These are phyloP conservation scores for Cinchona pubescens DNA, from an alignment of 257 asterid genomes.

Conservation along the genomic window DNA sequence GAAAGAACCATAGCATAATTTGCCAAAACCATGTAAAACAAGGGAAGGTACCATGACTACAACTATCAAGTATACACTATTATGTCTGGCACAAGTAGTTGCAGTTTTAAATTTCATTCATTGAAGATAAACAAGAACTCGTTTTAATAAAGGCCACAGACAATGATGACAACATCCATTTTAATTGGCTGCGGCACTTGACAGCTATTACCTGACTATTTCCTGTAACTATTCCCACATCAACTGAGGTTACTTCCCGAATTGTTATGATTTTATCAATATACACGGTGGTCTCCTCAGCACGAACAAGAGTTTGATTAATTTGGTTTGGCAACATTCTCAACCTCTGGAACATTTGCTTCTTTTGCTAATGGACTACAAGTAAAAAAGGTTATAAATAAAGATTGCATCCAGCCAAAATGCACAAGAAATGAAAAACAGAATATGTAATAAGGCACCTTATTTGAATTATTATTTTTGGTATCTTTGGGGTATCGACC, in stretches of 20 bases:
- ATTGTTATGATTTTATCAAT: slow-evolving; percentile 66
- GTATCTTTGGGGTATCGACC: no score
- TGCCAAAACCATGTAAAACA: background rate
- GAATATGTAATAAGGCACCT: background rate
- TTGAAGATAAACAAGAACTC: background rate
- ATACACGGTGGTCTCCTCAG: slow-evolving; percentile 56
- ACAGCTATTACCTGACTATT: slow-evolving; percentile 42
- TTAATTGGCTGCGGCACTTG: background rate
- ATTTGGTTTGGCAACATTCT: slow-evolving; percentile 25
- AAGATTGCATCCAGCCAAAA: background rate
- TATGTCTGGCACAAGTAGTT: background rate
- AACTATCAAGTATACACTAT: background rate
- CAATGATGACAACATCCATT: background rate
- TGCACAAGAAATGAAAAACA: background rate
- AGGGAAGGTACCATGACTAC: no score
- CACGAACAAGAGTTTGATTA: slow-evolving; percentile 31
- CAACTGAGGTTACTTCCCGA: slow-evolving; percentile 54
- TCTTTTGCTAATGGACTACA: slow-evolving; percentile 31
- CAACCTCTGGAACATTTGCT: slow-evolving; percentile 33
- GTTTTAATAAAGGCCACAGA: background rate
- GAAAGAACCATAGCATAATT: background rate
- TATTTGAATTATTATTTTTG: no score
- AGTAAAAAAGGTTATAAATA: slow-evolving; percentile 12
- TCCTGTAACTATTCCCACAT: slow-evolving; percentile 36
- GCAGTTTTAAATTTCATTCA: background rate